Percentiles rank a stretch among this genome's conserved stretches.
Evolutionary conservation across 2,329 filamentous ascomycete genomes (phyloP).

Genomic region (Tympanopsis confertula): DNA sequence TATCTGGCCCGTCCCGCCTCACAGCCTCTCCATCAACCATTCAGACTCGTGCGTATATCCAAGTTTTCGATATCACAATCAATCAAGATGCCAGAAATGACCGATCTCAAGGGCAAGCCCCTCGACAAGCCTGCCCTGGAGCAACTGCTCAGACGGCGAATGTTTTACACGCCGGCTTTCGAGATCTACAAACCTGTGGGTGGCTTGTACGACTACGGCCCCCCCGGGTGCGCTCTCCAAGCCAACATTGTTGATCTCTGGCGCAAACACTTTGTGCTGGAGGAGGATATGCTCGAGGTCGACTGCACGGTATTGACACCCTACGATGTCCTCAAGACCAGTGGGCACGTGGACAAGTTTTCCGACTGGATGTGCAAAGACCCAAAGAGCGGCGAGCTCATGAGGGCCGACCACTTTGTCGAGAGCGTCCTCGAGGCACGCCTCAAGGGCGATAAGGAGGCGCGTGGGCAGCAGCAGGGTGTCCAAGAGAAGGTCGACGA

Average conservation of each 20-base stretch:
- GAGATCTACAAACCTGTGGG: constrained; percentile 12
- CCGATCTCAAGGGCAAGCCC: background rate
- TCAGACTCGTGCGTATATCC: no score
- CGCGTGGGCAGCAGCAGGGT: constrained; percentile 70
- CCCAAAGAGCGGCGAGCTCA: constrained; percentile 90
- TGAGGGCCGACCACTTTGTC: constrained; percentile 90
- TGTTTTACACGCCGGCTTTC: constrained; percentile 7
- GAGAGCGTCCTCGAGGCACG: constrained; percentile 83
- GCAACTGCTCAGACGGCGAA: background rate
- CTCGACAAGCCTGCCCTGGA: background rate
- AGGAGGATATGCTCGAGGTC: constrained; percentile 91
- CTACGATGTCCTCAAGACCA: constrained; percentile 85
- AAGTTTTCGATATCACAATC: no score
- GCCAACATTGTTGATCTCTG: constrained; percentile 79
- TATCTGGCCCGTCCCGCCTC: no score
- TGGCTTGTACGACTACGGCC: constrained; percentile 82
- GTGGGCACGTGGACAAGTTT: constrained; percentile 94
- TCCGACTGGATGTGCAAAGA: constrained; percentile 99
- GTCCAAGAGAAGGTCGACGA: constrained; percentile 56
- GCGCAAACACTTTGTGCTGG: constrained; percentile 86
- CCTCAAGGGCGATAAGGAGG: constrained; percentile 83
- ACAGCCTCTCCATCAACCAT: no score
- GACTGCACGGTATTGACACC: constrained; percentile 74
- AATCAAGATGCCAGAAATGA: no score
- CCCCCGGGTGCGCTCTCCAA: constrained; percentile 75